A percentile compares a stretch with the other conserved stretches of the same genome.
These are phyloP conservation scores for Aspergillus tanneri DNA, from an alignment of 2,329 filamentous ascomycete genomes.

Conservation along the genomic window DNA sequence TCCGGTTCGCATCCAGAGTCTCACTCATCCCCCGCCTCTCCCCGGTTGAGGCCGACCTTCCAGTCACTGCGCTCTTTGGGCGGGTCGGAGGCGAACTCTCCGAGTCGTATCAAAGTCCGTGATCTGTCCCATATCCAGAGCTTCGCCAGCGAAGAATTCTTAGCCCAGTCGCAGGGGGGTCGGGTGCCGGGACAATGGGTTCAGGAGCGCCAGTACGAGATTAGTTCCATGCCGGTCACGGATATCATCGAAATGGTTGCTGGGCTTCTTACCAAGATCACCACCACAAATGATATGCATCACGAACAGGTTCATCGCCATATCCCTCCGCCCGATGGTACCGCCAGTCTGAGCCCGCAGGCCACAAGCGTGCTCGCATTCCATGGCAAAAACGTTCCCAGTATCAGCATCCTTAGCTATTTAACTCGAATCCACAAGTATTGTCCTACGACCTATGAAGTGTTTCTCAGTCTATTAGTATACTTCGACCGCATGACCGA, in stretches of 20 bases:
- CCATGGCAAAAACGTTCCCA: conserved; percentile 96
- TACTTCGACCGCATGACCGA: conserved; percentile 99
- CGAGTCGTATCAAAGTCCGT: conserved; percentile 71
- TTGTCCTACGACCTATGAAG: conserved; percentile 96
- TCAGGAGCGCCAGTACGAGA: conserved; percentile 74
- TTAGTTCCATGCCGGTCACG: conserved; percentile 93
- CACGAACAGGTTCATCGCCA: conserved; percentile 85
- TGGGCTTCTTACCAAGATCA: conserved; percentile 93
- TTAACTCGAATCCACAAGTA: conserved; percentile 97
- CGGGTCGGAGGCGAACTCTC: conserved; percentile 48
- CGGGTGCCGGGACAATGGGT: conserved; percentile 44
- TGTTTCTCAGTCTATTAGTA: conserved; percentile 89
- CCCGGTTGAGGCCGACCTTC: conserved; percentile 47
- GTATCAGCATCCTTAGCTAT: conserved; percentile 95
- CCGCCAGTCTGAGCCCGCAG: conserved; percentile 60
- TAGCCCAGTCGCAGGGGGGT: conserved; percentile 54
- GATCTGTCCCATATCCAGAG: conserved; percentile 89
- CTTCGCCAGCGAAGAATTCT: conserved; percentile 75
- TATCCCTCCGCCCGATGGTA: conserved; percentile 60
- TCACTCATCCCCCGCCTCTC: conserved; percentile 46
- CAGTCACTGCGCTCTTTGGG: conserved; percentile 45
- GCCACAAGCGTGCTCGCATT: conserved; percentile 83
- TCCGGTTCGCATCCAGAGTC: conserved; percentile 27
- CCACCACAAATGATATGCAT: conserved; percentile 90
- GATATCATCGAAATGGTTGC: conserved; percentile 99